Percentiles rank a stretch among this genome's conserved stretches.
These are phyloP conservation scores for Saccharomycopsis sp. DNA, from an alignment of 805 yeast genomes.

Conservation along the genomic window DNA sequence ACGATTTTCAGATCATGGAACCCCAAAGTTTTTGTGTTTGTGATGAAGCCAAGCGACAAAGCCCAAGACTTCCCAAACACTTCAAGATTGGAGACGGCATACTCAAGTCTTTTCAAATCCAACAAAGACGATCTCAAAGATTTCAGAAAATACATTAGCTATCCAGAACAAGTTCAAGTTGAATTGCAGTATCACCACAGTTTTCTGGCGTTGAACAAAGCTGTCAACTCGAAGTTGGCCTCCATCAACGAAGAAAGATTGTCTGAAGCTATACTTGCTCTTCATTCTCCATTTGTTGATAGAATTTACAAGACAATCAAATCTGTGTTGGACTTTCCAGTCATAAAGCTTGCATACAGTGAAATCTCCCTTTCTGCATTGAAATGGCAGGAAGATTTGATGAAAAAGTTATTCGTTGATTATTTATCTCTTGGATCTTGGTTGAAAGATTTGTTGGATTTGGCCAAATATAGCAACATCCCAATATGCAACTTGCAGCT, in stretches of 20 bases:
- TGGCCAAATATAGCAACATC: conserved; percentile 66
- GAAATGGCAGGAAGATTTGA: conserved; percentile 69
- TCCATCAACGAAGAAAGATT: conserved; percentile 59
- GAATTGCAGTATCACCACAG: conserved; percentile 48
- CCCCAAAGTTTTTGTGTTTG: conserved; percentile 38
- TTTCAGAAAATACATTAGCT: conserved; percentile 37
- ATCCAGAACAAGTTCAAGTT: conserved; percentile 45
- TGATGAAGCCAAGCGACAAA: conserved; percentile 56
- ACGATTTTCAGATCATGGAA: conserved; percentile 60
- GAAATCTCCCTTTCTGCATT: conserved; percentile 61
- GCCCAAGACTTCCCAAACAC: conserved; percentile 55
- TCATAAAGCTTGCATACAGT: conserved; percentile 48
- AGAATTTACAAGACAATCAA: conserved; percentile 40
- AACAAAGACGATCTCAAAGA: conserved; percentile 39
- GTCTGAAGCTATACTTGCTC: conserved; percentile 50
- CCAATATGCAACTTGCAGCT: conserved; percentile 80
- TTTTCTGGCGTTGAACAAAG: conserved; percentile 44
- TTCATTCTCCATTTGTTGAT: conserved; percentile 61
- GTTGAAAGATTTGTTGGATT: conserved; percentile 52
- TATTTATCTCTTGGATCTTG: conserved; percentile 66
- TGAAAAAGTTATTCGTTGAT: conserved; percentile 59
- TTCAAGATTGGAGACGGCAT: conserved; percentile 40
- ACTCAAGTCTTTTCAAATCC: conserved; percentile 41
- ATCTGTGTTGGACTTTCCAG: conserved; percentile 48
- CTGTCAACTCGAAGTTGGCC: conserved; percentile 43